Evolutionary conservation across 2,329 filamentous ascomycete genomes (phyloP).

Genomic region (Tolypocladium guangdongense): DNA sequence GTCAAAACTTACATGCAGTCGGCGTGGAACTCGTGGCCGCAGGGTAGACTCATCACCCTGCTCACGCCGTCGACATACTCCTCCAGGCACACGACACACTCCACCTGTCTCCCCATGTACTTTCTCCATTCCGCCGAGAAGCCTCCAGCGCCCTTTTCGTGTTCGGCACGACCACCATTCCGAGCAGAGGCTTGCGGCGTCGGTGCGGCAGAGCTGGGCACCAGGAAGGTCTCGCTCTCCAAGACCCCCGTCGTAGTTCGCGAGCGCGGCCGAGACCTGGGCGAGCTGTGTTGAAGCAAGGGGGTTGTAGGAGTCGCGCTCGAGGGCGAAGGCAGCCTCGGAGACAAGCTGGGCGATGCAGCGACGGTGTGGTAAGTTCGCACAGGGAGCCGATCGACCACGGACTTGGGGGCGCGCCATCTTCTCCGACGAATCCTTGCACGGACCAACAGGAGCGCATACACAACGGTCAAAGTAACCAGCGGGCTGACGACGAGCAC

Average conservation of each 20-base stretch:
- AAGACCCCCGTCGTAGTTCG: constrained; percentile 52
- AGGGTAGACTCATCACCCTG: constrained; percentile 91
- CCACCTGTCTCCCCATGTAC: constrained; percentile 59
- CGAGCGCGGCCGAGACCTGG: constrained; percentile 49
- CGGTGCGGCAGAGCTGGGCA: constrained; percentile 30
- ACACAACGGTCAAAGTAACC: constrained; percentile 86
- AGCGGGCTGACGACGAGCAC: constrained; percentile 92
- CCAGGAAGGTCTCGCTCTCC: constrained; percentile 35
- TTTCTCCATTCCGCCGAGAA: constrained; percentile 49
- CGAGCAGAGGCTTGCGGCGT: constrained; percentile 22
- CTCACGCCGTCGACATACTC: constrained; percentile 94
- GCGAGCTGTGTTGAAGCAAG: constrained; percentile 51
- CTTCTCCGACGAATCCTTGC: constrained; percentile 79
- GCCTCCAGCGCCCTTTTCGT: constrained; percentile 35
- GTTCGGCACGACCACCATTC: constrained; percentile 23
- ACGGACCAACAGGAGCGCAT: constrained; percentile 75
- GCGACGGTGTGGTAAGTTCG: constrained; percentile 86
- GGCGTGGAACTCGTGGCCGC: constrained; percentile 93
- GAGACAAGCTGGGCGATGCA: constrained; percentile 41
- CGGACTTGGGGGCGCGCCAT: constrained; percentile 95
- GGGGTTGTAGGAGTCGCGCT: constrained; percentile 68
- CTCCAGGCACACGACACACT: constrained; percentile 94
- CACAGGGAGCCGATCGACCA: constrained; percentile 89
- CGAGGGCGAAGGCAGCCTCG: constrained; percentile 50
- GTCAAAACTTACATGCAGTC: constrained; percentile 83